phyloP scores from a whole-genome alignment of 805 yeast genomes.

The Candida suzukii region DNA sequence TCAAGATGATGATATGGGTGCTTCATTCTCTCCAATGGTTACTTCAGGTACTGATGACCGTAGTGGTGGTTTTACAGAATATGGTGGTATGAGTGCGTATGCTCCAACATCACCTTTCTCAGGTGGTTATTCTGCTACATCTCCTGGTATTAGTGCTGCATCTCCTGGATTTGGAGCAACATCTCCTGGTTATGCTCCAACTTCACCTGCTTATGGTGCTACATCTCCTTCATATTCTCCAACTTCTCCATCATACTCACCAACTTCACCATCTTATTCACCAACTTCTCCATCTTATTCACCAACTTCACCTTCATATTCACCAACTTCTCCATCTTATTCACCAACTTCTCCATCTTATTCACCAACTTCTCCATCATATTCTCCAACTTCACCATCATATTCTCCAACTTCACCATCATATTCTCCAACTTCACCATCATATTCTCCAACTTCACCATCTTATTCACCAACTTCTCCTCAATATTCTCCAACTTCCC shows the following conservation, averaged over 20 bases:
- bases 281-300: constrained; percentile 44
- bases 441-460: constrained; percentile 76
- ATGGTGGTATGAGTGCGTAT: constrained; percentile 53
- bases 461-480: constrained; percentile 72
- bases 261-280: constrained; percentile 41
- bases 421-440: constrained; percentile 66
- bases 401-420: constrained; percentile 67
- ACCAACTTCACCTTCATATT: constrained; percentile 46
- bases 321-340: constrained; percentile 61
- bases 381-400: constrained; percentile 70
- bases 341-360: constrained; percentile 73
- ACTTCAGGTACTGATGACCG: constrained; percentile 78
- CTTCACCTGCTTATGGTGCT: constrained; percentile 43
- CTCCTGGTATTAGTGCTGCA: constrained; percentile 42
- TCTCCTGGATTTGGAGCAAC: constrained; percentile 51
- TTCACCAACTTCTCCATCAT: constrained; percentile 52
- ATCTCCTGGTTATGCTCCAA: constrained; percentile 41
- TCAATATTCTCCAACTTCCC: constrained; percentile 50
- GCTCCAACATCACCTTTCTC: constrained; percentile 55
- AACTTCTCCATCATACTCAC: constrained; percentile 41
- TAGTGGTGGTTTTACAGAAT: constrained; percentile 82
- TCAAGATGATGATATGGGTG: constrained; percentile 56
- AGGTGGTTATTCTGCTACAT: constrained; percentile 41
- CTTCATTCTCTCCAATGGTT: constrained; percentile 87
- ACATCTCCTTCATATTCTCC: constrained; percentile 53